phyloP scores from a whole-genome alignment of 2,329 filamentous ascomycete genomes.

The Diaporthe citrichinensis region DNA sequence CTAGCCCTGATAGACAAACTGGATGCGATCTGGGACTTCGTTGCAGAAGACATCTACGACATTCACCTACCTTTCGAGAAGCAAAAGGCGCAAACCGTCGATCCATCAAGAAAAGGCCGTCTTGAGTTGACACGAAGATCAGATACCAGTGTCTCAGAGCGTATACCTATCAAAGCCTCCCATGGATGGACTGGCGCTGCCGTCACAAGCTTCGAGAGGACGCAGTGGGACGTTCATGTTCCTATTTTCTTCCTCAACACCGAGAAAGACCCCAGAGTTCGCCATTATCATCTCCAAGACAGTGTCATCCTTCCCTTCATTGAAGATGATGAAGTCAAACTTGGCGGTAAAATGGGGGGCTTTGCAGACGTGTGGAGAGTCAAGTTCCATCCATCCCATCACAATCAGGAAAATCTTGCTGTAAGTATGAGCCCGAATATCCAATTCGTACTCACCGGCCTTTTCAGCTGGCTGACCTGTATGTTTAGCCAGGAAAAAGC shows the following conservation, averaged over 20 bases:
- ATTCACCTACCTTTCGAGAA: constrained; percentile 5
- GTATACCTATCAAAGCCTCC: not conserved
- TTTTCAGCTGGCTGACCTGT: no score
- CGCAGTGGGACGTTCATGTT: not conserved
- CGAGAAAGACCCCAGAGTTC: not conserved
- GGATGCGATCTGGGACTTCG: not conserved
- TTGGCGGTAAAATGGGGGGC: not conserved
- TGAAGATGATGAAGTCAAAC: constrained; percentile 11
- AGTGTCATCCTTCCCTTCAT: constrained; percentile 3
- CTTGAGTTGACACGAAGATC: not conserved
- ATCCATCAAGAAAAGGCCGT: not conserved
- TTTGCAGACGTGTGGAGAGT: constrained; percentile 19
- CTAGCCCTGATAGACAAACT: not conserved
- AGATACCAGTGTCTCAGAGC: not conserved
- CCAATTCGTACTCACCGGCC: no score
- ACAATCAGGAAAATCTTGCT: not conserved
- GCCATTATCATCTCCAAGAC: not conserved
- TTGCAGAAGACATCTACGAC: not conserved
- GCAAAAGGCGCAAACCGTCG: not conserved
- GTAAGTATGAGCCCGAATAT: no score
- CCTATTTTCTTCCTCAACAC: constrained; percentile 17
- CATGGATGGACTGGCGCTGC: not conserved
- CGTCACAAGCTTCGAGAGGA: not conserved
- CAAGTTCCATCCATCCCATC: constrained; percentile 8
- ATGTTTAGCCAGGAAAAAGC: not conserved